Evolutionary conservation across 192 early-diverging fungal genomes (phyloP).

Genomic region (Phycomyces nitens): DNA sequence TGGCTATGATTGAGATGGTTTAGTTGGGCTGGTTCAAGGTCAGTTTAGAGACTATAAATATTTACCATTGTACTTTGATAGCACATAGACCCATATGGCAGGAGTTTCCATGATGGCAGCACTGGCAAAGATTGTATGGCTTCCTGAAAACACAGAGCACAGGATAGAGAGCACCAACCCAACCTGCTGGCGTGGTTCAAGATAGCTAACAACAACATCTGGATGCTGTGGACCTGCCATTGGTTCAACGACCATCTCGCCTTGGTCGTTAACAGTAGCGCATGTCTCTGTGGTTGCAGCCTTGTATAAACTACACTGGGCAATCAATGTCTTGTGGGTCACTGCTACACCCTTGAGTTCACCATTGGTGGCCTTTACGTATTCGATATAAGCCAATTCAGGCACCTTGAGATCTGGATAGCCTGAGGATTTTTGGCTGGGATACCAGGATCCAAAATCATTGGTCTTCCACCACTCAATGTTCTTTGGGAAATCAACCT

Average conservation of each 20-base stretch:
- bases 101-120: slow-evolving; percentile 59
- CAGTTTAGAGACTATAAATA: not conserved
- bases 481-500: slow-evolving; percentile 58
- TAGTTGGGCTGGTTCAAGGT: not conserved
- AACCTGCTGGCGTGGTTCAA: slow-evolving; percentile 81
- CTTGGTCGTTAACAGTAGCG: slow-evolving; percentile 4
- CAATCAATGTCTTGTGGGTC: slow-evolving; percentile 71
- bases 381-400: slow-evolving; percentile 84
- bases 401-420: slow-evolving; percentile 44
- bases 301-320: slow-evolving; percentile 53
- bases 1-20: slow-evolving; percentile 43
- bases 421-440: slow-evolving; percentile 44
- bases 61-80: slow-evolving; percentile 66
- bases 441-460: slow-evolving; percentile 64
- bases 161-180: slow-evolving; percentile 68
- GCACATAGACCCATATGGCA: slow-evolving; percentile 64
- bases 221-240: slow-evolving; percentile 6
- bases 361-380: slow-evolving; percentile 77
- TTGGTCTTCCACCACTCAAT: slow-evolving; percentile 85
- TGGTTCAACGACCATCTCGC: not conserved
- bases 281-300: slow-evolving; percentile 13
- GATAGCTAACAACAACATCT: slow-evolving; percentile 62
- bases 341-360: slow-evolving; percentile 82
- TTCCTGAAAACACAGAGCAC: slow-evolving; percentile 67
- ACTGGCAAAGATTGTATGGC: slow-evolving; percentile 62